Percentiles rank a stretch among this genome's conserved stretches.
Evolutionary conservation across 331 rosid species (phyloP).

Genomic region (Dryas integrifolia): DNA sequence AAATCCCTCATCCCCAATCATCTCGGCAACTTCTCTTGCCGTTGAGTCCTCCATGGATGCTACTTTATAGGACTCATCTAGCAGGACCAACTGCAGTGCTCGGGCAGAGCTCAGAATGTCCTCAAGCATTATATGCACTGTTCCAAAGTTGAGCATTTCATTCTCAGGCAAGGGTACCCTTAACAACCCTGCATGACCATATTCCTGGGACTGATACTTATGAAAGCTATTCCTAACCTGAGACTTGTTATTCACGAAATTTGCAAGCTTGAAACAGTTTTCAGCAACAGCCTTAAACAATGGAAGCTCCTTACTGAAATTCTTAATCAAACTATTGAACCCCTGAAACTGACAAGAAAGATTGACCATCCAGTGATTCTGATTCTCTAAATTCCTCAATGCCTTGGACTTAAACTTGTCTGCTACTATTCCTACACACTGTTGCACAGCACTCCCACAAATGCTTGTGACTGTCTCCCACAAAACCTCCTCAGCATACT

Average conservation of each 20-base stretch:
- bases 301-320: conserved; percentile 61
- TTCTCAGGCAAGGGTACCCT: conserved; percentile 44
- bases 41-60: conserved; percentile 58
- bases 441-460: conserved; percentile 61
- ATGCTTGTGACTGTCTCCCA: conserved; percentile 82
- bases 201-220: conserved; percentile 68
- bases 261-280: conserved; percentile 66
- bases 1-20: conserved; percentile 58
- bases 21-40: conserved; percentile 55
- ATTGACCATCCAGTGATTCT: conserved; percentile 91
- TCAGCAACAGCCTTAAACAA: conserved; percentile 51
- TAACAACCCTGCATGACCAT: conserved; percentile 54
- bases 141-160: conserved; percentile 40
- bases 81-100: conserved; percentile 51
- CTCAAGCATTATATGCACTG: conserved; percentile 51
- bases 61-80: conserved; percentile 57
- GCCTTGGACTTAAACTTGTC: conserved; percentile 85
- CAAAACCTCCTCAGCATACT: conserved; percentile 75
- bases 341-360: conserved; percentile 82
- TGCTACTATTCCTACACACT: conserved; percentile 81
- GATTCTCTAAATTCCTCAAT: conserved; percentile 67
- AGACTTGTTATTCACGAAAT: conserved; percentile 61
- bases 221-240: conserved; percentile 61
- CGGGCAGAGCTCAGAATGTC: conserved; percentile 52
- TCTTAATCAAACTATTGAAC: conserved; percentile 59